Evolutionary conservation across 2,329 filamentous ascomycete species (phyloP), one percentile per base, ranked within the genome.

Genomic region (Cercospora nicotianae): DNA sequence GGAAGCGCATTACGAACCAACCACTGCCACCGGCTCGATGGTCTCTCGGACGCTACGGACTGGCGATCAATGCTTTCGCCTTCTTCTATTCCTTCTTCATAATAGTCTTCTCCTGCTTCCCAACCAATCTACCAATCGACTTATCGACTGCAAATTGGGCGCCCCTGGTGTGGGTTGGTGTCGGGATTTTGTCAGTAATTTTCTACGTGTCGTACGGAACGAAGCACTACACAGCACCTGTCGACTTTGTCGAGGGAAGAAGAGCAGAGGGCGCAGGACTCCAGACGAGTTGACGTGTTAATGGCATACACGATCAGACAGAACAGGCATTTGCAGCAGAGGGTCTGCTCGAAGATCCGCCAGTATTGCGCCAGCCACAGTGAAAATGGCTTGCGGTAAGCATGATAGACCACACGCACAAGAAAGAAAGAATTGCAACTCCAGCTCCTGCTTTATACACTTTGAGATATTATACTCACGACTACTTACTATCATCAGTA

Each of bases 71-170:
- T 57, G 72, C 67, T 18, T 76, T 76, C 39, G 75, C 74, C 7
- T 73, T 76, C 53, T 42, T 72, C 23, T 75, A 74, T 55, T 74
- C 73, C 55, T 71, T 66, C 8, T 75, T 77, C 67, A 71, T 77
- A 48, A 73, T 77, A 42, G 64, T 76, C 61, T 75, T 74, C 66
- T 70, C 69, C 60, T 77, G 75, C 68, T 77, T 77, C 62, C 76
- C 76, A 6, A 70, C 69, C 5, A 73, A 69, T 4, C 65, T 77
- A 9, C 75, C 76, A 0, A 69, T 77, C 6, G 69, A 72, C 58
- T 53, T 73, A 20, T 59, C 62, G 4, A 69, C 67, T 7, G 75
- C 74, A 48, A 78, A 77, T 63, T 78, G 76, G 75, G 73, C 72
- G 8, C 72, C 74, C 5, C 42, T 76, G 23, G 73, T 78, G 1